phyloP scores from a whole-genome alignment of 164 flowering plant genomes.

The Berberis thunbergii region DNA sequence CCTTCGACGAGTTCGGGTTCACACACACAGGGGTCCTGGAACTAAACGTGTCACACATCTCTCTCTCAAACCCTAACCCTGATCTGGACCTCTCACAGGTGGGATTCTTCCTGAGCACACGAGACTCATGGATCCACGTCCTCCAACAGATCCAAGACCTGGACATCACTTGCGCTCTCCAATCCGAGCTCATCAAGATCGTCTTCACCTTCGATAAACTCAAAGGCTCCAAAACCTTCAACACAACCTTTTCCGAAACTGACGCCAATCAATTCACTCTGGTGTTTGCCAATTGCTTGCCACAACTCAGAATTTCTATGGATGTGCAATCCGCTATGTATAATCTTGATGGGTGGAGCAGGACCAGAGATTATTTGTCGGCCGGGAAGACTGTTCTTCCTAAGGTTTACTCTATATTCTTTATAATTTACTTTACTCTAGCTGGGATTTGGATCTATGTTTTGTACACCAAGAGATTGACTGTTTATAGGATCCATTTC shows the following conservation, averaged over 20 bases:
- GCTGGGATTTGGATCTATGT: constrained; percentile 17
- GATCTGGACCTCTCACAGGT: constrained; percentile 37
- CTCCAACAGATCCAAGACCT: constrained; percentile 61
- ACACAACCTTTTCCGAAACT: constrained; percentile 1
- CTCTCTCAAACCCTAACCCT: constrained; percentile 31
- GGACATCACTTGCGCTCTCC: constrained; percentile 7
- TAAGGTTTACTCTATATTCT: constrained; percentile 18
- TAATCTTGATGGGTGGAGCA: constrained; percentile 17
- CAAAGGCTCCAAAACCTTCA: constrained; percentile 7
- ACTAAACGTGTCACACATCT: constrained; percentile 53
- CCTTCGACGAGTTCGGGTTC: no score
- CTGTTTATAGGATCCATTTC: constrained; percentile 26
- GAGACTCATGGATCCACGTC: constrained; percentile 72
- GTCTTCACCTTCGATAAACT: constrained; percentile 44
- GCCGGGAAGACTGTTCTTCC: constrained; percentile 28
- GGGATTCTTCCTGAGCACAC: constrained; percentile 88
- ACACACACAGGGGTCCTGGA: constrained; percentile 27
- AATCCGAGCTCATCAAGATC: constrained; percentile 33
- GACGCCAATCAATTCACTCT: constrained; percentile 61
- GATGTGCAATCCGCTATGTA: constrained; percentile 30
- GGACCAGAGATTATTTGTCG: constrained; percentile 22
- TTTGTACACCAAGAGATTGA: constrained; percentile 19
- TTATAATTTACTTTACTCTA: constrained; percentile 13
- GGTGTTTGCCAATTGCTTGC: constrained; percentile 73
- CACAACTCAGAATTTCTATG: constrained; percentile 17